phyloP scores from a whole-genome alignment of 106 monocot species.

The Dendrobium chrysotoxum region DNA sequence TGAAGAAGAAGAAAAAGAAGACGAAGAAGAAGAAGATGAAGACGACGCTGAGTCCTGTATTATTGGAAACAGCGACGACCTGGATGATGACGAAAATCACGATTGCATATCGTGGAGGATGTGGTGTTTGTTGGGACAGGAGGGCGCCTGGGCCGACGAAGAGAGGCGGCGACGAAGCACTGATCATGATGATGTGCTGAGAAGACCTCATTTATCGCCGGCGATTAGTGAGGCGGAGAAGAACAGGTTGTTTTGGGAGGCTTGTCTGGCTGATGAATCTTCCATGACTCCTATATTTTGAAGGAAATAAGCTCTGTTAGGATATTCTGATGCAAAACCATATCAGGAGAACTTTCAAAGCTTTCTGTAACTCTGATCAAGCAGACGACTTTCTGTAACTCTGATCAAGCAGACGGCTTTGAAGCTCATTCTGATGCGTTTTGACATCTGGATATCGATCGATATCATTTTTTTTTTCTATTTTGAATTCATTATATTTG shows the following conservation, averaged over 20 bases:
- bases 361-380: no score
- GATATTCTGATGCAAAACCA: no score
- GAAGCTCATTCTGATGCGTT: no score
- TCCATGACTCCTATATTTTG: not conserved
- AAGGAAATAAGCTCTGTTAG: no score
- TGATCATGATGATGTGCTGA: no score
- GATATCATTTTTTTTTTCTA: no score
- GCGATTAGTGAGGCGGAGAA: not conserved
- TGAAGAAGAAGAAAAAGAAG: not conserved
- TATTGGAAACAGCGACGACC: not conserved
- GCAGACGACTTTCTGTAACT: no score
- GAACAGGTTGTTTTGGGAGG: constrained; percentile 8
- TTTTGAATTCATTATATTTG: no score
- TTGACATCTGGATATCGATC: no score
- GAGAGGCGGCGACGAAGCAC: no score
- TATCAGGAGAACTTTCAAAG: no score
- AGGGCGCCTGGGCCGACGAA: not conserved
- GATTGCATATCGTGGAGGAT: constrained; percentile 1
- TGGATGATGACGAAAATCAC: not conserved
- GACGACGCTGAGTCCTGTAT: not conserved
- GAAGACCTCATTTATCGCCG: not conserved
- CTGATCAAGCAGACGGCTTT: no score
- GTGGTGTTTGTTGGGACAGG: constrained; percentile 4
- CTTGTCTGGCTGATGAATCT: constrained; percentile 5
- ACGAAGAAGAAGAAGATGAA: not conserved